These are phyloP conservation scores for Phytophthora ramorum DNA, from an alignment of 352 stramenopile genomes.

Conservation along the genomic window DNA sequence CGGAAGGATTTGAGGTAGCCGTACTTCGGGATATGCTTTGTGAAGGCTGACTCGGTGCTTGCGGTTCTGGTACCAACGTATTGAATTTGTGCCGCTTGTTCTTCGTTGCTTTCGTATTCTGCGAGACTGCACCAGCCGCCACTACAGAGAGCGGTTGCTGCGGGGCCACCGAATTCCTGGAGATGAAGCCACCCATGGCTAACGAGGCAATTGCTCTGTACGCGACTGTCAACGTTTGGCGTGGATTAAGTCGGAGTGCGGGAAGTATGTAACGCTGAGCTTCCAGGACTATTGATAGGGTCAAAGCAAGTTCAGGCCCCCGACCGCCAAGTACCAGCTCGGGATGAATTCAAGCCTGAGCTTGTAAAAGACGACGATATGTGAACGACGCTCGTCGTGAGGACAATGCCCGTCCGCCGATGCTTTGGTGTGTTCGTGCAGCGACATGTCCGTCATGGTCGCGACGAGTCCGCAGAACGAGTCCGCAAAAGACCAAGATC, in stretches of 20 bases:
- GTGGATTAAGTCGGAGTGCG: background rate
- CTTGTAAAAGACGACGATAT: too few relatives aligned
- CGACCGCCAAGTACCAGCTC: background rate
- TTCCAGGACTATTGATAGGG: background rate
- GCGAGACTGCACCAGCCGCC: slow-evolving; percentile 15
- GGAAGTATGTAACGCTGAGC: background rate
- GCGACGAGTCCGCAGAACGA: slow-evolving; percentile 41
- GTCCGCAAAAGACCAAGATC: slow-evolving; percentile 42
- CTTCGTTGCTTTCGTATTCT: slow-evolving; percentile 25
- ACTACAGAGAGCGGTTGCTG: slow-evolving; percentile 42
- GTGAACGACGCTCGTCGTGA: background rate
- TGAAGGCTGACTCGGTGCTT: slow-evolving; percentile 2
- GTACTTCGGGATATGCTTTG: slow-evolving; percentile 3
- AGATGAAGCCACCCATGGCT: slow-evolving; percentile 54
- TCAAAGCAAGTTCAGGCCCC: too few relatives aligned
- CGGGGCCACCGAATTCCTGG: slow-evolving; percentile 54
- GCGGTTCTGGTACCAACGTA: slow-evolving; percentile 48
- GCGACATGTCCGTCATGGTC: slow-evolving; percentile 49
- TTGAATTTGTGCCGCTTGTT: slow-evolving; percentile 51
- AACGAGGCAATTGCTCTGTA: slow-evolving; percentile 5
- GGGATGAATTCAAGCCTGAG: background rate
- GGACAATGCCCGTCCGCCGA: slow-evolving; percentile 38
- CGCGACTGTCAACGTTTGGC: background rate
- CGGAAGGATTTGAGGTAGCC: slow-evolving; percentile 1
- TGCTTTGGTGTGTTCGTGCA: slow-evolving; percentile 42